These are phyloP conservation scores for Lasiodiplodia theobromae DNA, from an alignment of 2,329 filamentous ascomycete genomes.

Conservation along the genomic window DNA sequence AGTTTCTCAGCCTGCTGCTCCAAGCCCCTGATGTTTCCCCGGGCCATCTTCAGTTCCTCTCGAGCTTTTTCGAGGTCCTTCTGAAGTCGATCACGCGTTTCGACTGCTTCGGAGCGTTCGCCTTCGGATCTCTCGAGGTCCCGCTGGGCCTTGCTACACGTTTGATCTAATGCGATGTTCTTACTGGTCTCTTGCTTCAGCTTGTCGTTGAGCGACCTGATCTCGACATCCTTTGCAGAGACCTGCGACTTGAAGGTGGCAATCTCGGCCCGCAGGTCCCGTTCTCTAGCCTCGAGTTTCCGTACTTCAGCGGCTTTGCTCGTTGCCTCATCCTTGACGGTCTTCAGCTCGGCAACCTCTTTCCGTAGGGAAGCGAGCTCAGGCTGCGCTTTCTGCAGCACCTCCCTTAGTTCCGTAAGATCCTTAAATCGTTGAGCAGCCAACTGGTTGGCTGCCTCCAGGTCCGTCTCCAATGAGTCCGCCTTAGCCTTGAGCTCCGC, in stretches of 20 bases:
- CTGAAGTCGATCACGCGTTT: conserved; percentile 73
- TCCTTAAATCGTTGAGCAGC: conserved; percentile 90
- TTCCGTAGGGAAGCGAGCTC: conserved; percentile 81
- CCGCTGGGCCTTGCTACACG: conserved; percentile 74
- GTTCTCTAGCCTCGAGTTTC: conserved; percentile 81
- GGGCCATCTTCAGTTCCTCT: conserved; percentile 68
- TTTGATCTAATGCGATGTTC: conserved; percentile 79
- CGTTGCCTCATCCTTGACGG: conserved; percentile 75
- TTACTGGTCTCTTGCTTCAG: conserved; percentile 75
- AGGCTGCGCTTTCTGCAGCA: conserved; percentile 83
- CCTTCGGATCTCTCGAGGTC: conserved; percentile 80
- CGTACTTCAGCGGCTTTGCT: conserved; percentile 70
- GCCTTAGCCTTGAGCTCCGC: conserved; percentile 76
- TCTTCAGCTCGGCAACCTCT: conserved; percentile 78
- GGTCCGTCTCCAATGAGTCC: conserved; percentile 76
- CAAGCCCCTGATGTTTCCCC: conserved; percentile 70
- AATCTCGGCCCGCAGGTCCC: conserved; percentile 79
- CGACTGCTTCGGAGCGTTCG: conserved; percentile 78
- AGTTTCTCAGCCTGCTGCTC: conserved; percentile 77
- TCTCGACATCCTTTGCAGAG: conserved; percentile 77
- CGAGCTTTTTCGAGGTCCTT: conserved; percentile 75
- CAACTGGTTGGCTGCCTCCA: conserved; percentile 84
- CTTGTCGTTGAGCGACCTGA: conserved; percentile 79
- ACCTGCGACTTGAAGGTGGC: conserved; percentile 72
- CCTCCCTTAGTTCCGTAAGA: conserved; percentile 77